Conservation (phyloP, 2,329 filamentous ascomycete genomes). For the Arthrobotrys entomopaga region DNA sequence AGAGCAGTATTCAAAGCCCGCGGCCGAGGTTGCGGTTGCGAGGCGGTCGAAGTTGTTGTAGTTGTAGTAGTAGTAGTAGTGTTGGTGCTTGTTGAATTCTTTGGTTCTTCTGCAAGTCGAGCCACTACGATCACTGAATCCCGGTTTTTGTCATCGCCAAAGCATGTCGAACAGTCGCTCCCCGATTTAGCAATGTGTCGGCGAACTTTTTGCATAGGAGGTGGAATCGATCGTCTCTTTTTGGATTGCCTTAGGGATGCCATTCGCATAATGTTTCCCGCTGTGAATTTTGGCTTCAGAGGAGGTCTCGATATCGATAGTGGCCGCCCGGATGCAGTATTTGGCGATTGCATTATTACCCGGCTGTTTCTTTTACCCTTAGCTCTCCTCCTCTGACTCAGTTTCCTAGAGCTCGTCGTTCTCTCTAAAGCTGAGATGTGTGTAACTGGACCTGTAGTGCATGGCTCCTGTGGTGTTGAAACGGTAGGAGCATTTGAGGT, state of each 20-base stretch:
- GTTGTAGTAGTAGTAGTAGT: constrained; percentile 6
- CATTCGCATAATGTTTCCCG: constrained; percentile 49
- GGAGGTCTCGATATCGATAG: constrained; percentile 25
- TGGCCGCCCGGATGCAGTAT: constrained; percentile 10
- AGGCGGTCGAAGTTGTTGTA: constrained; percentile 10
- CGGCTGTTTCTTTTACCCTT: constrained; percentile 45
- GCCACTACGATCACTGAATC: constrained; percentile 39
- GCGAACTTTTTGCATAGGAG: constrained; percentile 29
- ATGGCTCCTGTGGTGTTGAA: constrained; percentile 5
- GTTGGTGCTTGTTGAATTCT: constrained; percentile 5
- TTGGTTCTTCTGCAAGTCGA: constrained; percentile 19
- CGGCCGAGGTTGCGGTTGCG: constrained; percentile 10
- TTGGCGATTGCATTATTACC: constrained; percentile 40
- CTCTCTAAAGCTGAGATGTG: constrained; percentile 41
- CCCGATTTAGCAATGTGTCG: constrained; percentile 47
- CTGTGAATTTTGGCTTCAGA: constrained; percentile 37
- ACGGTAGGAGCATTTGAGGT: constrained; percentile 14
- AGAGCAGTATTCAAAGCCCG: background rate
- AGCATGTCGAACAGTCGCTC: constrained; percentile 52
- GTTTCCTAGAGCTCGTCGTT: constrained; percentile 31
- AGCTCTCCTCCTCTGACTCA: constrained; percentile 40
- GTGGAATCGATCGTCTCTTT: constrained; percentile 43
- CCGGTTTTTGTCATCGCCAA: constrained; percentile 46
- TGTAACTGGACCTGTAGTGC: constrained; percentile 27
- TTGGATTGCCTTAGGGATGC: constrained; percentile 34